A percentile compares a stretch with the other conserved stretches of the same genome.
Conservation (phyloP, 305 asterid species). For the Fraxinus paxiana region DNA sequence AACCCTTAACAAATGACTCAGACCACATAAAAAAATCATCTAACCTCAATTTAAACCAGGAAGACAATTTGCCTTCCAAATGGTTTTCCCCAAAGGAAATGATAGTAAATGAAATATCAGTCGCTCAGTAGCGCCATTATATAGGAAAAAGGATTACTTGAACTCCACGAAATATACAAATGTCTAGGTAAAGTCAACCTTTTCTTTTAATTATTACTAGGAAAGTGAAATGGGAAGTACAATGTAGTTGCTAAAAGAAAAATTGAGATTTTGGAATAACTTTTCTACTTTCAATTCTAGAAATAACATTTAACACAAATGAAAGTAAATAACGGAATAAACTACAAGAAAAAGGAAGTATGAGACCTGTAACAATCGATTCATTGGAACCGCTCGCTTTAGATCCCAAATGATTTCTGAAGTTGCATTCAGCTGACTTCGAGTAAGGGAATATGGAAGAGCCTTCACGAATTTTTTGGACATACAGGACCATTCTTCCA, state of each 20-base stretch:
- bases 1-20: neutral
- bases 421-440: slow-evolving; percentile 75
- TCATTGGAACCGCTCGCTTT: slow-evolving; percentile 89
- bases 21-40: neutral
- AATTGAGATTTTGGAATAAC: neutral
- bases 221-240: neutral
- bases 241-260: neutral
- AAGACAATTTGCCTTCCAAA: neutral
- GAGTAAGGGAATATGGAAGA: slow-evolving; percentile 80
- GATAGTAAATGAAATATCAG: neutral
- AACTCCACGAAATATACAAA: neutral
- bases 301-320: neutral
- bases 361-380: slow-evolving; percentile 83
- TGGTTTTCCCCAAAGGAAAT: neutral
- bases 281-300: neutral
- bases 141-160: neutral
- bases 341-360: neutral
- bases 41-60: neutral
- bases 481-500: slow-evolving; percentile 72
- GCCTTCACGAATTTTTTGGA: slow-evolving; percentile 57
- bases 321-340: neutral
- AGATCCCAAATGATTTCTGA: slow-evolving; percentile 96
- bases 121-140: neutral
- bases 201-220: neutral
- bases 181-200: slow-evolving; percentile 6